Conservation (phyloP, 208 protist species). For the Leishmania major region DNA sequence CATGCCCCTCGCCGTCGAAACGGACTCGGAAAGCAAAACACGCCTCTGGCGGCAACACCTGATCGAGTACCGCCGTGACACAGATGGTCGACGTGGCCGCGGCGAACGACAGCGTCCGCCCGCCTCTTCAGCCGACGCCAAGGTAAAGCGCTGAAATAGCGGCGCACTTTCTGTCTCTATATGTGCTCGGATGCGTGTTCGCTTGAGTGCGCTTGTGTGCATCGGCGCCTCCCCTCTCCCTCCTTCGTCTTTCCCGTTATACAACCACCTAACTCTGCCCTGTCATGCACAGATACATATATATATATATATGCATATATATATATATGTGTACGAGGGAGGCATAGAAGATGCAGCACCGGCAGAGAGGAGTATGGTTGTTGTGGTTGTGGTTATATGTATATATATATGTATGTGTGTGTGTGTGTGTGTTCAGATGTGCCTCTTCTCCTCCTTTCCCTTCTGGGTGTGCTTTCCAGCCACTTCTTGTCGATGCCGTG, state of each 20-base stretch:
- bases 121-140: background rate
- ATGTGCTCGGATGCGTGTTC: background rate
- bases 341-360: background rate
- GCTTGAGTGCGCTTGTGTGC: background rate
- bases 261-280: background rate
- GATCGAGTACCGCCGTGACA: conserved; percentile 17
- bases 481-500: background rate
- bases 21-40: conserved; percentile 20
- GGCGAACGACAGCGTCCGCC: background rate
- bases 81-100: background rate
- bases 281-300: background rate
- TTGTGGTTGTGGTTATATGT: background rate
- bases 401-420: background rate
- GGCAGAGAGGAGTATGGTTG: background rate
- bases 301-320: background rate
- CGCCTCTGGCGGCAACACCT: conserved; percentile 27
- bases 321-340: background rate
- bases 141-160: background rate
- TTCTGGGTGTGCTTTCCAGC: background rate
- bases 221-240: background rate
- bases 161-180: background rate
- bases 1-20: background rate
- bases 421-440: background rate
- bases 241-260: no score
- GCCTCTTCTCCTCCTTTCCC: background rate